Base-by-base conservation (phyloP, 2,329 filamentous ascomycete genomes). In the Penicillium frequentans region DNA sequence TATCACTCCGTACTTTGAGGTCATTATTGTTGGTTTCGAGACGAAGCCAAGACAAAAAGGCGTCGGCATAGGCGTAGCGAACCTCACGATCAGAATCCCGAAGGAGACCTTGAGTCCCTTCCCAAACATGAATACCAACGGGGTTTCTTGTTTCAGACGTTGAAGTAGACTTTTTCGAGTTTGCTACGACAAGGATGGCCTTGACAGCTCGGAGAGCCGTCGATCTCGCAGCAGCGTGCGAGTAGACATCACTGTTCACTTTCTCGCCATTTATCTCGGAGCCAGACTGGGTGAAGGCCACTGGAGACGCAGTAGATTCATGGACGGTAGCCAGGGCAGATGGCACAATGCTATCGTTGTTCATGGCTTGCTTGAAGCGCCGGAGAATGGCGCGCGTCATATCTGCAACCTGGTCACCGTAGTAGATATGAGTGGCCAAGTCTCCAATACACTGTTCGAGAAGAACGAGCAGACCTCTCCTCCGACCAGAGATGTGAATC, bases 381-480 rank as follows among this genome's bases (percentile, higher is more conserved):
- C 84, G 78, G 16, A 98, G 78, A 45, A 98, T 88, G 0, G 91
- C 86, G 21, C 87, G 84, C 51, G 97, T 86, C 91, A 98, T 97
- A 74, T 99, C 95, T 1, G 90, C 87, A 54, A 98, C 91, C 74
- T 99, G 95, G 66, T 98, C 93, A 1, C 90, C 90, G 72, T 99
- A 99, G 78, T 99, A 99, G 31, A 97, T 88, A 70, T 99, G 95
- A 0, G 91, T 96, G 2, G 93, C 92, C 27, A 99, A 80, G 70
- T 93, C 86, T n/a, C 91, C 91, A 59, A 97, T 92, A 75, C 91
- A 96, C 64, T 85, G 82, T 71, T 95, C 88, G 16, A 98, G 82
- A 31, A 87, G 84, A 33, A 80, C 74, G 27, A 96, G 77, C 16
- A 97, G 80, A 63, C 87, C 83, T 60, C 82, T 81, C 49, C 87